A percentile compares a stretch with the other conserved stretches of the same genome.
These are phyloP conservation scores for Thyridium curvatum DNA, from an alignment of 2,329 filamentous ascomycete genomes.

Conservation along the genomic window DNA sequence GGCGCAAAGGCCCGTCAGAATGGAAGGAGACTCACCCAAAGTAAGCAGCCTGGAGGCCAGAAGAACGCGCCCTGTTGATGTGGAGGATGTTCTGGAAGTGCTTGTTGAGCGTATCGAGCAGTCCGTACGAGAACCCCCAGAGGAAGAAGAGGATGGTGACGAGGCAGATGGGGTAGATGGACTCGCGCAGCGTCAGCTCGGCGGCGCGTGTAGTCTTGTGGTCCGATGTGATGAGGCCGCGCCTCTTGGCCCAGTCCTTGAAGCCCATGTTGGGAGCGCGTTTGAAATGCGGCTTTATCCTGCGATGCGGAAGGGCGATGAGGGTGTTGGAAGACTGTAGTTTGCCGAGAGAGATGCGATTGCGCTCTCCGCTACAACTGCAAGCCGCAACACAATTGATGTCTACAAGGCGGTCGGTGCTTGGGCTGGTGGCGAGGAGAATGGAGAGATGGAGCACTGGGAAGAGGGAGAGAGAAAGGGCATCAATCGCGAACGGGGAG, in stretches of 20 bases:
- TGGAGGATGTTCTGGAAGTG: slow-evolving; percentile 51
- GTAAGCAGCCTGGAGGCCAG: slow-evolving; percentile 58
- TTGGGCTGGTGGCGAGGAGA: too few relatives aligned
- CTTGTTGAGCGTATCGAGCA: slow-evolving; percentile 46
- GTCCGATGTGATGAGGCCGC: slow-evolving; percentile 38
- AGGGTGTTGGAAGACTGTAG: too few relatives aligned
- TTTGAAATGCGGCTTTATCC: too few relatives aligned
- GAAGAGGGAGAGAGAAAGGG: too few relatives aligned
- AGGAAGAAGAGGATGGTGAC: slow-evolving; percentile 62
- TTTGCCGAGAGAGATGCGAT: too few relatives aligned
- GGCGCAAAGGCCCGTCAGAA: neutral
- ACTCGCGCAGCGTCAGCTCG: slow-evolving; percentile 59
- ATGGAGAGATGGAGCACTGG: too few relatives aligned
- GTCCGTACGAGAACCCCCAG: slow-evolving; percentile 53
- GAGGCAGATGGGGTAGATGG: slow-evolving; percentile 58
- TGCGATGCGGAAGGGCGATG: too few relatives aligned
- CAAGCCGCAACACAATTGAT: too few relatives aligned
- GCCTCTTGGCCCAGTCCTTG: slow-evolving; percentile 35
- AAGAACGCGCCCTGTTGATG: slow-evolving; percentile 50
- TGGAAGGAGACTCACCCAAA: slow-evolving; percentile 43
- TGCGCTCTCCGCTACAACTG: too few relatives aligned
- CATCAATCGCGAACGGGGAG: too few relatives aligned
- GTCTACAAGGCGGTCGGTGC: too few relatives aligned
- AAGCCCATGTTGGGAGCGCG: slow-evolving; percentile 28
- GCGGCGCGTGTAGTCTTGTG: slow-evolving; percentile 33